Evolutionary conservation across 768 basidiomycete genomes (phyloP).

Genomic region (Mycena vitilis): DNA sequence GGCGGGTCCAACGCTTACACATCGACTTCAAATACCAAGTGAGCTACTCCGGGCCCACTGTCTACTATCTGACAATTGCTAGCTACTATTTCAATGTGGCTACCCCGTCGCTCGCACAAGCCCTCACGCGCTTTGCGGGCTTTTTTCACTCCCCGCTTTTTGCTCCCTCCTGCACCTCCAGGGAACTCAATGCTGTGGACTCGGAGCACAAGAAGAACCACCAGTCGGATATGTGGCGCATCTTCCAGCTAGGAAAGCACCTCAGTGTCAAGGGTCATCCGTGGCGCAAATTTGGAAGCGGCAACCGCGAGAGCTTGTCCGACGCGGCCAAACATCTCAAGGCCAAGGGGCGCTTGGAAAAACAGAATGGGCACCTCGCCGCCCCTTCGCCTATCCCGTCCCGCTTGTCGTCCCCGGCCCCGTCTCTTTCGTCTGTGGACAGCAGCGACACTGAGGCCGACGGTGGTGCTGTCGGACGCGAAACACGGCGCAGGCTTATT

Average conservation of each 20-base stretch:
- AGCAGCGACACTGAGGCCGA: slow-evolving; percentile 77
- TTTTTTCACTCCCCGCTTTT: slow-evolving; percentile 98
- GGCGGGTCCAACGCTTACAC: slow-evolving; percentile 94
- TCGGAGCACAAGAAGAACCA: slow-evolving; percentile 98
- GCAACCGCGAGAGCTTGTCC: slow-evolving; percentile 80
- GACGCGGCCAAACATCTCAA: slow-evolving; percentile 69
- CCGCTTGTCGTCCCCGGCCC: slow-evolving; percentile 68
- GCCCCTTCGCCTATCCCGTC: slow-evolving; percentile 62
- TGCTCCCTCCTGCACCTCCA: slow-evolving; percentile 81
- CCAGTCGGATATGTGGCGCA: slow-evolving; percentile 91
- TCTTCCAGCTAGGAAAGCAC: slow-evolving; percentile 93
- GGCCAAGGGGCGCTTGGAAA: slow-evolving; percentile 56
- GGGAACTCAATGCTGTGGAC: slow-evolving; percentile 96
- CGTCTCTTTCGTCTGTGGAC: slow-evolving; percentile 62
- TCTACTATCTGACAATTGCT: too few species aligned
- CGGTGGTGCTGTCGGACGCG: slow-evolving; percentile 82
- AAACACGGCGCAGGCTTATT: slow-evolving; percentile 80
- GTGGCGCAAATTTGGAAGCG: slow-evolving; percentile 94
- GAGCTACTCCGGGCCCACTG: too few species aligned
- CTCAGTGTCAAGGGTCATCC: slow-evolving; percentile 82
- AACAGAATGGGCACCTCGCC: slow-evolving; percentile 45
- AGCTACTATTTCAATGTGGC: slow-evolving; percentile 80
- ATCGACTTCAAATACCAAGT: slow-evolving; percentile 87
- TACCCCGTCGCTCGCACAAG: slow-evolving; percentile 70
- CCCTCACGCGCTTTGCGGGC: slow-evolving; percentile 80